These are phyloP conservation scores for Metschnikowia amazonensis DNA, from an alignment of 805 yeast genomes.

Conservation along the genomic window DNA sequence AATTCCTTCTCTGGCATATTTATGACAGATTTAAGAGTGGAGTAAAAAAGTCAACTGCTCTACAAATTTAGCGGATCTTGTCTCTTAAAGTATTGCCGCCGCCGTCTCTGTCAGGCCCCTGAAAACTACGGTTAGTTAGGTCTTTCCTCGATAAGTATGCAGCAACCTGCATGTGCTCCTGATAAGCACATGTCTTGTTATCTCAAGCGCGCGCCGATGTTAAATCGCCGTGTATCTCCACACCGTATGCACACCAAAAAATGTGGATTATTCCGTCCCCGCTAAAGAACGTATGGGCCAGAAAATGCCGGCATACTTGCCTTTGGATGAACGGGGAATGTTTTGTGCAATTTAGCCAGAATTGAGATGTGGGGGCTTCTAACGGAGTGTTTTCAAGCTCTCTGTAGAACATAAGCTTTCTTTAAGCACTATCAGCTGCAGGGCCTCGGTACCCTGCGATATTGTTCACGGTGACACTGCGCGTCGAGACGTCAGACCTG, in stretches of 20 bases:
- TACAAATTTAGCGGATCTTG: not conserved
- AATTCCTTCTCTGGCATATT: conserved; percentile 41
- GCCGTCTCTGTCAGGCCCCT: too few relatives aligned
- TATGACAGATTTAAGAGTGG: not conserved
- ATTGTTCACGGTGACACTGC: not conserved
- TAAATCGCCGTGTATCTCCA: conserved; percentile 5
- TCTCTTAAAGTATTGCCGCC: not conserved
- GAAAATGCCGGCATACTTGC: not conserved
- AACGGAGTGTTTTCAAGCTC: too few relatives aligned
- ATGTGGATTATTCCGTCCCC: not conserved
- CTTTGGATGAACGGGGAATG: too few relatives aligned
- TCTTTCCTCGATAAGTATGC: not conserved
- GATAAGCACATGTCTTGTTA: conserved; percentile 7
- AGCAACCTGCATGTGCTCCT: not conserved
- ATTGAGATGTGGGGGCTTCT: too few relatives aligned
- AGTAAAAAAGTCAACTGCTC: too few relatives aligned
- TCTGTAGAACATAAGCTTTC: too few relatives aligned
- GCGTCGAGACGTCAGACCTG: not conserved
- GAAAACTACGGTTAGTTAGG: too few relatives aligned
- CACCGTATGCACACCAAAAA: conserved; percentile 1
- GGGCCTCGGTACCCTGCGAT: too few relatives aligned
- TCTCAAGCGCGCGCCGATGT: not conserved
- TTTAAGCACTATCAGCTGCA: too few relatives aligned
- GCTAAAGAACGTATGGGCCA: not conserved
- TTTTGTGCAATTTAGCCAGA: too few relatives aligned